Percentiles rank a stretch among this genome's conserved stretches.
These are phyloP conservation scores for Beauveria pseudobassiana DNA, from an alignment of 2,329 filamentous ascomycete species.

Conservation along the genomic window DNA sequence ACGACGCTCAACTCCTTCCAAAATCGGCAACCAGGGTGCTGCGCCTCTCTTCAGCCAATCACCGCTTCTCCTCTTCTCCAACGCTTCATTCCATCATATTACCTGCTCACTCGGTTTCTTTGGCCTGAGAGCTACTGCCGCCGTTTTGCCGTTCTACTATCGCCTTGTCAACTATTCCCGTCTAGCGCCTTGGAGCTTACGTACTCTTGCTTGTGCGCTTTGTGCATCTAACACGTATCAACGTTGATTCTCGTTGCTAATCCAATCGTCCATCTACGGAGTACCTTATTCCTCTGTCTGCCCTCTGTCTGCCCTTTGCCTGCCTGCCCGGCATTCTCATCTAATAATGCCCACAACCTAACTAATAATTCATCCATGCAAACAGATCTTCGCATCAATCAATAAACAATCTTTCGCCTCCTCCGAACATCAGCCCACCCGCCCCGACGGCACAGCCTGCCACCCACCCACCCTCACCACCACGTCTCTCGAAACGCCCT, in stretches of 20 bases:
- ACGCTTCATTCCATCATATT: not conserved
- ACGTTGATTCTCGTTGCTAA: not conserved
- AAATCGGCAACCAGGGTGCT: constrained; percentile 2
- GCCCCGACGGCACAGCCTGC: not conserved
- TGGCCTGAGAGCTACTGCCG: not conserved
- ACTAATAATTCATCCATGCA: not conserved
- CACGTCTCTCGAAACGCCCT: not conserved
- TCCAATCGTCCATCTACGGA: not conserved
- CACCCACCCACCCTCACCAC: not conserved
- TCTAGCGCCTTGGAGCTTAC: constrained; percentile 2
- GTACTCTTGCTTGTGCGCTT: not conserved
- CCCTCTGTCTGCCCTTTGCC: not conserved
- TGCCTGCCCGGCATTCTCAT: not conserved
- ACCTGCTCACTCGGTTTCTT: not conserved
- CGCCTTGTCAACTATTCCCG: not conserved
- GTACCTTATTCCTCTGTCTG: no score
- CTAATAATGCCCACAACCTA: not conserved
- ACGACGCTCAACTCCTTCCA: constrained; percentile 8
- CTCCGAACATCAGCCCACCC: not conserved
- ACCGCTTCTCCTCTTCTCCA: not conserved
- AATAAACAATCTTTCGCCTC: not conserved
- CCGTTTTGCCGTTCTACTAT: not conserved
- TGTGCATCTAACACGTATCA: no score
- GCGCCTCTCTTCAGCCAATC: constrained; percentile 4
- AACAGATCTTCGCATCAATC: no score